Conservation (phyloP, 2,329 filamentous ascomycete species). For the Colletotrichum sp. region DNA sequence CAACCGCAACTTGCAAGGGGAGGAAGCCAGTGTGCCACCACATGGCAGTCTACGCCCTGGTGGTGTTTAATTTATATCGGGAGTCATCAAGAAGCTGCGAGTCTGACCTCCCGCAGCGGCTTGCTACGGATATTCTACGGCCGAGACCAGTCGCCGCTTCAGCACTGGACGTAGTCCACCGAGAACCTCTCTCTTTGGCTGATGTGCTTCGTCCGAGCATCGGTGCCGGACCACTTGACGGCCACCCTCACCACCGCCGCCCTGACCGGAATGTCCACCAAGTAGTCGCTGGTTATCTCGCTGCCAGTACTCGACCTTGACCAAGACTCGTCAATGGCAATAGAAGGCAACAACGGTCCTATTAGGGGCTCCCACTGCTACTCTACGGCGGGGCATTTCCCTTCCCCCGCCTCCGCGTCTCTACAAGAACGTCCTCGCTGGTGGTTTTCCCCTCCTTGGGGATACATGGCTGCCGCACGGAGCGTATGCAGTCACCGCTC, state of each 20-base stretch:
- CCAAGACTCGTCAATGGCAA: not conserved
- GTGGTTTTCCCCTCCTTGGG: not conserved
- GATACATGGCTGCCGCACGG: not conserved
- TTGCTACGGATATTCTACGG: not conserved
- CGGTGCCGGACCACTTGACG: not conserved
- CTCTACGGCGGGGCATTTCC: not conserved
- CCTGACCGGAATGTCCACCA: not conserved
- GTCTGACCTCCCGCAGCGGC: not conserved
- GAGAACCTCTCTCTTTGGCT: not conserved
- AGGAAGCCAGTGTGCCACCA: not conserved
- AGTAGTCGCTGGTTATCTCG: not conserved
- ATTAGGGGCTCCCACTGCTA: not conserved
- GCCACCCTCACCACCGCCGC: not conserved
- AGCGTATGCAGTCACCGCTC: not conserved
- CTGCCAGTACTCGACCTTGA: not conserved
- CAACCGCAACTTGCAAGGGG: not conserved
- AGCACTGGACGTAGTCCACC: not conserved
- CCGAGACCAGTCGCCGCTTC: not conserved
- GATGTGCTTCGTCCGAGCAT: not conserved
- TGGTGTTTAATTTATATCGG: not conserved
- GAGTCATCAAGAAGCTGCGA: not conserved
- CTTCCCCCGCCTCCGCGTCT: not conserved
- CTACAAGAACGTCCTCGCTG: not conserved
- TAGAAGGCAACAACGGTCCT: not conserved
- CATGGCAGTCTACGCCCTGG: not conserved